Evolutionary conservation across 768 basidiomycete species (phyloP).

Genomic region (Lactifluus rugatus): DNA sequence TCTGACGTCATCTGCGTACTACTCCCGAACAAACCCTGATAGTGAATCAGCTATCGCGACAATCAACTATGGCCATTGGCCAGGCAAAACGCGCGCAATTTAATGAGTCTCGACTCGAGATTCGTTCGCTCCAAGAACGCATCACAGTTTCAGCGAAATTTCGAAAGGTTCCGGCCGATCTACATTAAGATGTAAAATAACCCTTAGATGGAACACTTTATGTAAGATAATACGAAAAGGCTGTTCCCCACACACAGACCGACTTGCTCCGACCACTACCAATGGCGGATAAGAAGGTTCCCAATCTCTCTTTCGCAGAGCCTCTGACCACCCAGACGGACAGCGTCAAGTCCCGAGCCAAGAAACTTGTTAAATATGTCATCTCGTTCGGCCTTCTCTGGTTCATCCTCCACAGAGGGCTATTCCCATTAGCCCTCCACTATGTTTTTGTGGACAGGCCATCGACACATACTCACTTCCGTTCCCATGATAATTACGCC

Average conservation of each 20-base stretch:
- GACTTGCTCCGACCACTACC: background rate
- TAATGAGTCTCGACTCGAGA: too few relatives aligned
- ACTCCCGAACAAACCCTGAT: background rate
- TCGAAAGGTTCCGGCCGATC: too few relatives aligned
- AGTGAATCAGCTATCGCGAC: background rate
- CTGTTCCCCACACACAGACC: background rate
- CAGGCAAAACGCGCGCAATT: background rate
- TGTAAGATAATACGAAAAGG: background rate
- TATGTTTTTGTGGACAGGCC: background rate
- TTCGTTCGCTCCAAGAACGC: too few relatives aligned
- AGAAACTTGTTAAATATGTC: conserved; percentile 1
- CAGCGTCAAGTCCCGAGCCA: background rate
- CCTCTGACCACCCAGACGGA: background rate
- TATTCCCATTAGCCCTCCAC: background rate
- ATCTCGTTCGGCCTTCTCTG: conserved; percentile 6
- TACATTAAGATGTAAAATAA: too few relatives aligned
- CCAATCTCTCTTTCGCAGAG: background rate
- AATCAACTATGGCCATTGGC: background rate
- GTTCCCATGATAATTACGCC: background rate
- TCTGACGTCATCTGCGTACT: conserved; percentile 11
- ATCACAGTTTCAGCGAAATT: too few relatives aligned
- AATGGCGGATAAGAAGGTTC: background rate
- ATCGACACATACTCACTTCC: background rate
- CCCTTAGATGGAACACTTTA: background rate
- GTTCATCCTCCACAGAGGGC: conserved; percentile 11